A percentile compares a stretch with the other conserved stretches of the same genome.
Evolutionary conservation across 257 asterid genomes (phyloP).

Genomic region (Solanum stenotomum): DNA sequence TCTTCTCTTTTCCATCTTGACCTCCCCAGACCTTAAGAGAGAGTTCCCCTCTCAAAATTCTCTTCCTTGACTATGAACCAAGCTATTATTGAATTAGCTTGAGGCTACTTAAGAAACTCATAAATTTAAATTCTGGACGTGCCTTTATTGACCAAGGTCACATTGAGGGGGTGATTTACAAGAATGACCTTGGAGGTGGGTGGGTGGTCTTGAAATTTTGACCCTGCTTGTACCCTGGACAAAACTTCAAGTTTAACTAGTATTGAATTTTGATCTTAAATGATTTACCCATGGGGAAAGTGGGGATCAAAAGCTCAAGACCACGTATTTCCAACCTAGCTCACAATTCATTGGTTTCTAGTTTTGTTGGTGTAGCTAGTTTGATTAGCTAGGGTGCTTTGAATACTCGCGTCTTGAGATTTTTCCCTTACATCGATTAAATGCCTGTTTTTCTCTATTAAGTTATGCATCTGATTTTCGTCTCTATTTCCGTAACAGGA

Average conservation of each 20-base stretch:
- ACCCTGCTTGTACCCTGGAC: neutral
- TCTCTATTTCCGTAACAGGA: slow-evolving; percentile 28
- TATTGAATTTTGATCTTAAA: neutral
- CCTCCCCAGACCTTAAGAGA: neutral
- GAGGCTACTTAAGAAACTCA: neutral
- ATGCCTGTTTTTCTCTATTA: neutral
- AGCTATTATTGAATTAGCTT: neutral
- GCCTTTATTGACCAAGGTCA: neutral
- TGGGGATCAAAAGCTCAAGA: neutral
- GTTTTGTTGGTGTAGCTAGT: neutral
- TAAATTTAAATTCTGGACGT: neutral
- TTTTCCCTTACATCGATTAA: neutral
- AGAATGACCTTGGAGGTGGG: neutral
- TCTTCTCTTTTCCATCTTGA: neutral
- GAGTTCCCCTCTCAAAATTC: neutral
- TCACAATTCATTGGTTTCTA: neutral
- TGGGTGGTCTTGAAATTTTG: neutral
- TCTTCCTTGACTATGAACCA: neutral
- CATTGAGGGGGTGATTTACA: neutral
- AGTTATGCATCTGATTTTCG: neutral
- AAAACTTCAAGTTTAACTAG: neutral
- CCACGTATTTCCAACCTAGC: neutral
- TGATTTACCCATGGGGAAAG: neutral
- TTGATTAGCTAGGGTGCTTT: neutral
- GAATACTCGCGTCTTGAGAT: neutral